These are phyloP conservation scores for Jimgerdemannia lactiflua DNA, from an alignment of 192 early-diverging fungal species.

Conservation along the genomic window DNA sequence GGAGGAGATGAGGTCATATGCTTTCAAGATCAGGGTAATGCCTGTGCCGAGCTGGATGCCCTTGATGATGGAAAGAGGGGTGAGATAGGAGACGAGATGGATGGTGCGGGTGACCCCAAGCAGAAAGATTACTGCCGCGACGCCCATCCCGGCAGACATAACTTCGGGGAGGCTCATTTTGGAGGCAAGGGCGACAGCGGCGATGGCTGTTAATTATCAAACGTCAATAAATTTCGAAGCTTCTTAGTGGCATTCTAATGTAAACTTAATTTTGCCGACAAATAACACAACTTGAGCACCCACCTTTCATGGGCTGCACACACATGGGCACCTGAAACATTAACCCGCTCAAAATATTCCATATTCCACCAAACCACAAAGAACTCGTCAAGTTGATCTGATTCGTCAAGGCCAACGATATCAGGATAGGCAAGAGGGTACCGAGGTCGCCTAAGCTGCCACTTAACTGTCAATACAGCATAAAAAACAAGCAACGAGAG, in stretches of 20 bases:
- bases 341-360: slow-evolving; percentile 80
- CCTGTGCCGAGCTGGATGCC: slow-evolving; percentile 80
- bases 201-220: slow-evolving; percentile 51
- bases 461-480: slow-evolving; percentile 44
- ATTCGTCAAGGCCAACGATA: slow-evolving; percentile 68
- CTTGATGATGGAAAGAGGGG: slow-evolving; percentile 71
- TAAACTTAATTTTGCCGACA: no score
- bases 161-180: slow-evolving; percentile 68
- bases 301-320: slow-evolving; percentile 93
- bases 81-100: slow-evolving; percentile 60
- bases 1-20: slow-evolving; percentile 51
- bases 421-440: slow-evolving; percentile 83
- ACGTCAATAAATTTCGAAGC: background rate
- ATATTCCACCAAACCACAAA: slow-evolving; percentile 84
- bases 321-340: slow-evolving; percentile 82
- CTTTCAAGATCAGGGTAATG: slow-evolving; percentile 67
- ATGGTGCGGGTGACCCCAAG: slow-evolving; percentile 72
- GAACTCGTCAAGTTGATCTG: slow-evolving; percentile 77
- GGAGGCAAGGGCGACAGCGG: slow-evolving; percentile 74
- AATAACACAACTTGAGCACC: slow-evolving; percentile 3
- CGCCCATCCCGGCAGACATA: slow-evolving; percentile 55
- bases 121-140: slow-evolving; percentile 60
- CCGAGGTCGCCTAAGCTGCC: slow-evolving; percentile 76
- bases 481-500: background rate
- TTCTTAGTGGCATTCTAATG: no score